These are phyloP conservation scores for Tympanopsis confertula DNA, from an alignment of 2,329 filamentous ascomycete genomes.

Conservation along the genomic window DNA sequence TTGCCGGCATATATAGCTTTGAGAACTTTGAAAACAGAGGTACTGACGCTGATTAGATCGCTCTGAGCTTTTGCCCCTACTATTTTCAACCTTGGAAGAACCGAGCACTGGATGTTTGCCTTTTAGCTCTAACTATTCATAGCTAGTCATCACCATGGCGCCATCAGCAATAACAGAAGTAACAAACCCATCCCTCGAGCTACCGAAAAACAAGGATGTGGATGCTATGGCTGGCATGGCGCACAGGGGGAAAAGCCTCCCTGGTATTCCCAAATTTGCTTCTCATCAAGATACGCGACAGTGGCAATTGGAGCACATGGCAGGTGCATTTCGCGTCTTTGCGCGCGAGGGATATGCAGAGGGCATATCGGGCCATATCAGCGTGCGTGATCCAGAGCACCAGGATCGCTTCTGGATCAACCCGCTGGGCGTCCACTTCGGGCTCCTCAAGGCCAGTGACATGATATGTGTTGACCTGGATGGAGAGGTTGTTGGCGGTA, in stretches of 20 bases:
- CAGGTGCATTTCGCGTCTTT: slow-evolving; percentile 44
- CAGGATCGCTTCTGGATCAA: slow-evolving; percentile 54
- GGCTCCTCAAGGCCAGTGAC: slow-evolving; percentile 49
- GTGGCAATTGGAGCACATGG: slow-evolving; percentile 46
- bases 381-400: slow-evolving; percentile 53
- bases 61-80: too few species aligned
- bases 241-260: too few species aligned
- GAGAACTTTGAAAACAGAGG: too few species aligned
- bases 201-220: too few species aligned
- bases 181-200: too few species aligned
- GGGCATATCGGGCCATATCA: slow-evolving; percentile 60
- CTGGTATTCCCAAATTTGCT: slow-evolving; percentile 42
- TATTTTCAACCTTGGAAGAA: too few species aligned
- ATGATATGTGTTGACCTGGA: slow-evolving; percentile 54
- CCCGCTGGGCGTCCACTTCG: slow-evolving; percentile 51
- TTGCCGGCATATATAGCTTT: too few species aligned
- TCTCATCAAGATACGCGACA: slow-evolving; percentile 42
- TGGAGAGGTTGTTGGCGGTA: slow-evolving; percentile 53
- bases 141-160: too few species aligned
- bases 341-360: slow-evolving; percentile 45
- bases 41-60: too few species aligned
- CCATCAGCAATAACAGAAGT: too few species aligned
- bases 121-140: too few species aligned
- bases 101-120: too few species aligned
- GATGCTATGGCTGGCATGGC: slow-evolving; percentile 5